Evolutionary conservation across 257 asterid genomes (phyloP).

Genomic region (Lycium ferocissimum): DNA sequence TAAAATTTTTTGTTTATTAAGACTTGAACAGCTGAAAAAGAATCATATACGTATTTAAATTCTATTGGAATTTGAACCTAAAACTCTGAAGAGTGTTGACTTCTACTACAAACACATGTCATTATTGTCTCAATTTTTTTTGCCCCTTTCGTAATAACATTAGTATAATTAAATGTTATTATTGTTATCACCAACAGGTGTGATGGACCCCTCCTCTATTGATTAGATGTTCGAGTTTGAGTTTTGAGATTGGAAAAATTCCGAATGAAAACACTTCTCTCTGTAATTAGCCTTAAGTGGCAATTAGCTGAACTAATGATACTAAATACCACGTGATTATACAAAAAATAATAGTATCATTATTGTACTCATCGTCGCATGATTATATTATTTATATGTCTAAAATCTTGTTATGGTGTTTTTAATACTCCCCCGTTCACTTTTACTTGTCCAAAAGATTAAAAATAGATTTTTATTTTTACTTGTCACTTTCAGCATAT

Average conservation of each 20-base stretch:
- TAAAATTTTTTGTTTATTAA: no score
- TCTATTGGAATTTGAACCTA: no score
- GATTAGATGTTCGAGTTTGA: background rate
- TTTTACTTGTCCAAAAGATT: no score
- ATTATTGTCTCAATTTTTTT: background rate
- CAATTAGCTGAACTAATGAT: background rate
- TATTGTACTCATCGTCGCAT: background rate
- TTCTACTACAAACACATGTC: background rate
- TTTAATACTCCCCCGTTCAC: no score
- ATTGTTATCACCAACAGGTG: background rate
- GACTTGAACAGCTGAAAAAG: no score
- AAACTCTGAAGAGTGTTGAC: background rate
- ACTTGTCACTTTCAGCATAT: no score
- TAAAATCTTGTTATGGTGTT: no score
- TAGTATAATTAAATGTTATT: background rate
- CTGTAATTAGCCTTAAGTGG: no score
- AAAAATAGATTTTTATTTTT: no score
- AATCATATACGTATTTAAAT: no score
- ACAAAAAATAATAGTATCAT: background rate
- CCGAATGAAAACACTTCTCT: background rate
- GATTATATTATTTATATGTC: background rate
- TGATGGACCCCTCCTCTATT: background rate
- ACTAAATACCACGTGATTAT: background rate
- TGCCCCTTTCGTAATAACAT: background rate
- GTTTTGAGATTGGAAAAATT: no score